Percentiles rank a stretch among this genome's conserved stretches.
phyloP scores from a whole-genome alignment of 148 eudicot species.

The Chenopodium album region DNA sequence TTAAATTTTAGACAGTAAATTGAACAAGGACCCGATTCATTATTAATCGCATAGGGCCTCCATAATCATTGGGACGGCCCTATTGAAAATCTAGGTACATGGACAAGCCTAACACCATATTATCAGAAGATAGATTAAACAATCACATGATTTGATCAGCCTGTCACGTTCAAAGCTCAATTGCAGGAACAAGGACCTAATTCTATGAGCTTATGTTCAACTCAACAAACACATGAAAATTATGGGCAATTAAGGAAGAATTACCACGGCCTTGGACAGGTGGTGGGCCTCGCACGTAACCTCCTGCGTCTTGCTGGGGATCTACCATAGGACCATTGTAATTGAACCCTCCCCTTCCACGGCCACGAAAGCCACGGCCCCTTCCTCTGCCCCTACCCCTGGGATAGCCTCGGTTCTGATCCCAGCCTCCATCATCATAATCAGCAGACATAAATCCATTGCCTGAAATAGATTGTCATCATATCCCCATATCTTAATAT shows the following conservation, averaged over 20 bases:
- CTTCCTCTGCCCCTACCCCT: constrained; percentile 86
- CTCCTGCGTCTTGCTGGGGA: constrained; percentile 51
- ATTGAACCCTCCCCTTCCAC: constrained; percentile 66
- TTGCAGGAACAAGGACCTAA: background rate
- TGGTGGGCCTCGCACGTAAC: constrained; percentile 55
- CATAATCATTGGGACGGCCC: too few relatives aligned
- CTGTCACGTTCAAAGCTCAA: background rate
- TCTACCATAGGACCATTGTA: constrained; percentile 62
- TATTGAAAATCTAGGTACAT: background rate
- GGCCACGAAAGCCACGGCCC: constrained; percentile 68
- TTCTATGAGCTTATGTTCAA: background rate
- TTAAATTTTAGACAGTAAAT: too few relatives aligned
- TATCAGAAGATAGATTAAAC: background rate
- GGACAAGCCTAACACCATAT: background rate
- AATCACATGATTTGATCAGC: background rate
- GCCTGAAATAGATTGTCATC: constrained; percentile 39
- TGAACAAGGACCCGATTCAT: too few relatives aligned
- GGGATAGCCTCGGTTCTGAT: constrained; percentile 55
- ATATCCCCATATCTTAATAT: background rate
- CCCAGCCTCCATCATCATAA: constrained; percentile 88
- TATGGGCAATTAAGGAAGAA: background rate
- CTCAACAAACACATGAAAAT: background rate
- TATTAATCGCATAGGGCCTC: too few relatives aligned
- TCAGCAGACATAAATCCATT: constrained; percentile 63
- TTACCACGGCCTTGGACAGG: constrained; percentile 49